These are phyloP conservation scores for Talaromyces sp. DNA, from an alignment of 2,329 filamentous ascomycete genomes.

Conservation along the genomic window DNA sequence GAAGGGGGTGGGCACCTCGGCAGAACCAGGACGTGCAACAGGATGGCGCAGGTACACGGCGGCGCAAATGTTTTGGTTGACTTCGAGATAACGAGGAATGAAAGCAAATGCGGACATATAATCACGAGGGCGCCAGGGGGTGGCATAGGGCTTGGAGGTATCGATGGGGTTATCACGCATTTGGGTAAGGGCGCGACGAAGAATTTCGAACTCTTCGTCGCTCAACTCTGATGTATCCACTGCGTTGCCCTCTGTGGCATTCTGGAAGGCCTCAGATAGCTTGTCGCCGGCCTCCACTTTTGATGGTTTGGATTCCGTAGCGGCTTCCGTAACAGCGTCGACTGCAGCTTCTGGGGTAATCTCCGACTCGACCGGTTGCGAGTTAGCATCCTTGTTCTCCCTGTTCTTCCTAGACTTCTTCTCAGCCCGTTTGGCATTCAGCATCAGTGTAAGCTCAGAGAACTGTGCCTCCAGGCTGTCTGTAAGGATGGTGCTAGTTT, in stretches of 20 bases:
- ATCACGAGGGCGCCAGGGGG: constrained; percentile 83
- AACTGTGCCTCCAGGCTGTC: constrained; percentile 60
- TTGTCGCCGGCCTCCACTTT: constrained; percentile 28
- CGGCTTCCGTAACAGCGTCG: constrained; percentile 1
- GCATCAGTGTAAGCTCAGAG: constrained; percentile 52
- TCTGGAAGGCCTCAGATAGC: constrained; percentile 38
- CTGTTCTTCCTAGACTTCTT: constrained; percentile 24
- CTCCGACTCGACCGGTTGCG: constrained; percentile 14
- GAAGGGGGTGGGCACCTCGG: constrained; percentile 87
- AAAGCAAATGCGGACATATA: constrained; percentile 94
- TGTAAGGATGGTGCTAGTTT: constrained; percentile 46
- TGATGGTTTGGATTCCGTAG: constrained; percentile 18
- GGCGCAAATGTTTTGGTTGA: constrained; percentile 95
- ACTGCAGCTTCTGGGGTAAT: too few relatives aligned
- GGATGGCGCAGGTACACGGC: constrained; percentile 95
- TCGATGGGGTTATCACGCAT: constrained; percentile 78
- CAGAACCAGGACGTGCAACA: constrained; percentile 77
- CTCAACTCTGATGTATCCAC: constrained; percentile 52
- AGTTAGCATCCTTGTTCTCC: constrained; percentile 19
- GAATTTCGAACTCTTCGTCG: constrained; percentile 50
- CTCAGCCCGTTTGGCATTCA: constrained; percentile 45
- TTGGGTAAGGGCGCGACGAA: constrained; percentile 61
- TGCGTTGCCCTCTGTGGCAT: constrained; percentile 33
- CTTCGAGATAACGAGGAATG: constrained; percentile 92
- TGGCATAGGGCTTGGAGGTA: constrained; percentile 77